Evolutionary conservation across 1,284 basidiomycete species (phyloP), one percentile per base, ranked within the genome.

Genomic region (Peniophora sp.): DNA sequence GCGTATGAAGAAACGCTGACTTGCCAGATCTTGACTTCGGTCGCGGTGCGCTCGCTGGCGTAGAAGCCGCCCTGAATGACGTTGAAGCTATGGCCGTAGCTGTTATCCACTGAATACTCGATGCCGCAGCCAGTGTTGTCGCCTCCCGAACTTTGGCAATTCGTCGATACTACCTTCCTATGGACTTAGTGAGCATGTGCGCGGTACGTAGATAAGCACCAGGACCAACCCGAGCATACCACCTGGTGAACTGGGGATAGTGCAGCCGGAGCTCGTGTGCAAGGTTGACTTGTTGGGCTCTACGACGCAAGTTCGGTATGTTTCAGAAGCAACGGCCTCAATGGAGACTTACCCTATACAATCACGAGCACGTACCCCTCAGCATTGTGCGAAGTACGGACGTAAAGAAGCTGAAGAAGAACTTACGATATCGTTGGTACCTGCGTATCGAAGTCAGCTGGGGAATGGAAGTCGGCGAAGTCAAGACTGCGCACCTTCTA

Each of bases 81-180:
- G 62, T 87, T 85, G 68, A 85, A 82, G 9, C 65, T 56, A 14
- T 79, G 76, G 3, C 83, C 83, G 57, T 74, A 83, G 57, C 72
- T 76, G 34, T 71, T 64, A 22, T 64, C 62, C 1, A 70, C 69
- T 8, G 37, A 41, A 44, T 78, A 68, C 43, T 65, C 60, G 32
- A 86, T 81, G 3, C 78, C 78, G 58, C 86, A 88, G 1, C 85
- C 85, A 1, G 73, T 61, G 62, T 88, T 86, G 39, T 68, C 70
- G 58, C 80, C 79, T 23, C 70, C 71, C 39, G 62, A 60, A 14
- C 71, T 69, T 53, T 79, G 68, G 60, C 83, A 86, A 58, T 79
- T 71, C 27, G 27, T 32, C 12, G 27, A 32, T 32, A 32, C 27
- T 32, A 32, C 27, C 27, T 32, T 32, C 27, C 27, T 32, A 32